A percentile compares a stretch with the other conserved stretches of the same genome.
phyloP scores from a whole-genome alignment of 2,329 filamentous ascomycete species.

The Trichophyton benhamiae region DNA sequence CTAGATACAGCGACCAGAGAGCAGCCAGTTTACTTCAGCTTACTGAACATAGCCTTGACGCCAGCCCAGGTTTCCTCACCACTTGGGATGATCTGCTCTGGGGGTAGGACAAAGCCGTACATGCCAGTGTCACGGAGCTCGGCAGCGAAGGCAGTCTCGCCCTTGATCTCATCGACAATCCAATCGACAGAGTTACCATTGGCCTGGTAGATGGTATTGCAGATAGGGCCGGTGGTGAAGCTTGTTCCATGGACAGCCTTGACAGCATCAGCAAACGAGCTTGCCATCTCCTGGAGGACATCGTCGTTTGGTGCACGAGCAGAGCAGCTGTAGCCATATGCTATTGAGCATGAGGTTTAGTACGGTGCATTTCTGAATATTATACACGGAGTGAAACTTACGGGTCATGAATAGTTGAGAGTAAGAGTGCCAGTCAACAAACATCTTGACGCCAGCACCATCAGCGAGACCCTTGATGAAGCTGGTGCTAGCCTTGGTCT shows the following conservation, averaged over 20 bases:
- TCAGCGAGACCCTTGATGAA: conserved; percentile 35
- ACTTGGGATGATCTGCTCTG: conserved; percentile 37
- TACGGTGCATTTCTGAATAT: neutral
- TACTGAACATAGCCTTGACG: conserved; percentile 14
- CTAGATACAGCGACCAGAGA: neutral
- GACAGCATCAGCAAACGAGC: conserved; percentile 41
- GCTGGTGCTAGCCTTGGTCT: conserved; percentile 40
- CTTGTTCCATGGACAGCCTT: conserved; percentile 41
- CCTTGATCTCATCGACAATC: conserved; percentile 31
- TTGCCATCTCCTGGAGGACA: conserved; percentile 40
- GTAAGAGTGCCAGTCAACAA: conserved; percentile 55
- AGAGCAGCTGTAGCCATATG: conserved; percentile 50
- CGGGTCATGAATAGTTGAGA: conserved; percentile 44
- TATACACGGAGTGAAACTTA: conserved; percentile 9
- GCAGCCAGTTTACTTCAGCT: neutral
- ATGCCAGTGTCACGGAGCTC: conserved; percentile 40
- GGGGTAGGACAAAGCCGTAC: conserved; percentile 40
- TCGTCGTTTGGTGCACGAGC: conserved; percentile 36
- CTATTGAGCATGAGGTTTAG: neutral
- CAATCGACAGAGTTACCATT: conserved; percentile 32
- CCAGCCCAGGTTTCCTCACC: conserved; percentile 39
- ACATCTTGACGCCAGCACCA: conserved; percentile 45
- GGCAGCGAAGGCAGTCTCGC: conserved; percentile 37
- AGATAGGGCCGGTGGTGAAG: conserved; percentile 39
- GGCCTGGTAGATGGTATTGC: conserved; percentile 50